Base-by-base conservation (phyloP, 2,329 filamentous ascomycete species). In the Kalaharituber pfeilii region DNA sequence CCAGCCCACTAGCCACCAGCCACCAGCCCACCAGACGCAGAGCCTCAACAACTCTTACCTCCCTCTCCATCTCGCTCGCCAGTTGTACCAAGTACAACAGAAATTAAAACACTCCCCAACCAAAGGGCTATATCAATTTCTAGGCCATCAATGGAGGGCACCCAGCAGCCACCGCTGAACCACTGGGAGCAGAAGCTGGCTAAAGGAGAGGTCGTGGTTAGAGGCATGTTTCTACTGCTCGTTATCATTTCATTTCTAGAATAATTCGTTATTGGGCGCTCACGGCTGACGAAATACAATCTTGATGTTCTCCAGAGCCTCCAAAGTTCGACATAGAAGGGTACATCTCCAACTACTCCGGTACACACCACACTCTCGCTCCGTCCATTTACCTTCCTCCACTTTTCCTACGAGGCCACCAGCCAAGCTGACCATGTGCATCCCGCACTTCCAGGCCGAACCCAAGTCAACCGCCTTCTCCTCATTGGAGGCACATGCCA, bases 251-350 rank as follows among this genome's bases (percentile, higher is more conserved):
- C n/a, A n/a, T n/a, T n/a, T n/a, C n/a, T n/a, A n/a, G n/a, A n/a
- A n/a, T n/a, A n/a, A n/a, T n/a, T n/a, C n/a, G n/a, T n/a, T n/a
- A n/a, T n/a, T n/a, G n/a, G n/a, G n/a, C n/a, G n/a, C n/a, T n/a
- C n/a, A n/a, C n/a, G n/a, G n/a, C n/a, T n/a, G n/a, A n/a, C n/a
- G n/a, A n/a, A n/a, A 36, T 36, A 36, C 30, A 6, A 22, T 20
- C 15, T 47, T n/a, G n/a, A n/a, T 15, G 18, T 22, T 20, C 42
- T 11, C 49, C 52, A 89, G 85, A 86, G 49, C 69, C 77, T 5
- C 88, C 89, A 8, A 94, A 89, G 66, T 82, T 96, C 62, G 91
- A 96, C 64, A 76, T 98, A 42, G 86, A 95, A 57, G 78, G 83
- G 33, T 96, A 95, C 68, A 83, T 94, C 50, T 76, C 82, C 61